Conservation (phyloP, 345 rosid species). For the Hirschfeldia incana region DNA sequence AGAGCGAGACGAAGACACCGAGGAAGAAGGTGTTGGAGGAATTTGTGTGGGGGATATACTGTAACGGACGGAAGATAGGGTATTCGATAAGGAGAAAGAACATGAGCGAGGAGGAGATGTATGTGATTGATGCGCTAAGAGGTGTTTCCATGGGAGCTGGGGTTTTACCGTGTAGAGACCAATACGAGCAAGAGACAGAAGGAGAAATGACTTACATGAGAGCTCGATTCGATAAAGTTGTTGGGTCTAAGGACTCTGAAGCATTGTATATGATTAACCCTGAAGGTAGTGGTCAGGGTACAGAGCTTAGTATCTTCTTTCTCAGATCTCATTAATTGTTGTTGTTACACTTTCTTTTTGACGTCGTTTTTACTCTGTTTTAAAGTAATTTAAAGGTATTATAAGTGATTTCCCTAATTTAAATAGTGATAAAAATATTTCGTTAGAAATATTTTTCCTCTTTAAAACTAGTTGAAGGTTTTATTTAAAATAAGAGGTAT, state of each 20-base stretch:
- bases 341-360: constrained; percentile 5
- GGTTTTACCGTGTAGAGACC: constrained; percentile 68
- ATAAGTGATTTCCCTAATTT: neutral
- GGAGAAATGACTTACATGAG: constrained; percentile 87
- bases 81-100: constrained; percentile 85
- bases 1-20: constrained; percentile 81
- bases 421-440: neutral
- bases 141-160: constrained; percentile 99
- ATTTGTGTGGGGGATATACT: constrained; percentile 89
- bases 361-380: constrained; percentile 1
- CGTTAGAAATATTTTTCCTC: neutral
- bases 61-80: constrained; percentile 86
- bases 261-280: constrained; percentile 95
- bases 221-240: constrained; percentile 82
- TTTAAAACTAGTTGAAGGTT: neutral
- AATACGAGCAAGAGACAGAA: constrained; percentile 60
- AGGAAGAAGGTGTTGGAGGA: constrained; percentile 83
- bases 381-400: neutral
- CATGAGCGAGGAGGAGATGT: constrained; percentile 81
- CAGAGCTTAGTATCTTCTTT: constrained; percentile 92
- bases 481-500: neutral
- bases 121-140: constrained; percentile 78
- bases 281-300: constrained; percentile 70
- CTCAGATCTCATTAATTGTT: constrained; percentile 55
- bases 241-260: constrained; percentile 91